Conservation (phyloP, 495 filamentous ascomycete species). For the Aspergillus egyptiacus region DNA sequence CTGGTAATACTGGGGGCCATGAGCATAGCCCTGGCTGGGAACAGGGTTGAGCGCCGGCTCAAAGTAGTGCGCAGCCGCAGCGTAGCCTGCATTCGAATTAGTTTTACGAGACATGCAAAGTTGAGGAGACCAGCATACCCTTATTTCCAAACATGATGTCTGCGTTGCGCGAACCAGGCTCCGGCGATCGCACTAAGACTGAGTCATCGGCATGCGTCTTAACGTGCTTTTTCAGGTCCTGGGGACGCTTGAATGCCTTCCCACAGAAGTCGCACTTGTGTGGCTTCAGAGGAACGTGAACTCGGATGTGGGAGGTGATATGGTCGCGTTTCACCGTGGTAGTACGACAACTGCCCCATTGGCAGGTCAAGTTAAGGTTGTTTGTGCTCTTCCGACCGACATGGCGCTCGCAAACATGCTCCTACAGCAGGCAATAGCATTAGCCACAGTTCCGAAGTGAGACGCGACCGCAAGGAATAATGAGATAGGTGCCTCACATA, state of each 20-base stretch:
- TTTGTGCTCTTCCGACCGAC: constrained; percentile 98
- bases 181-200: constrained; percentile 71
- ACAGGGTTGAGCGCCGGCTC: constrained; percentile 39
- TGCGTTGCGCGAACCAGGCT: constrained; percentile 49
- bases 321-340: constrained; percentile 99
- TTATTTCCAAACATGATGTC: constrained; percentile 49
- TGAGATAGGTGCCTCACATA: constrained; percentile 62
- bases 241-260: constrained; percentile 98
- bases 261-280: constrained; percentile 98
- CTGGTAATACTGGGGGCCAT: constrained; percentile 53
- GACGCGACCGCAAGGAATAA: constrained; percentile 8
- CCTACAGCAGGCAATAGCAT: constrained; percentile 47
- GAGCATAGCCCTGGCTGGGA: constrained; percentile 40
- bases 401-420: constrained; percentile 97
- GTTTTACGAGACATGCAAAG: neutral
- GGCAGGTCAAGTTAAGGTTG: constrained; percentile 94
- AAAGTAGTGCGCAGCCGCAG: constrained; percentile 40
- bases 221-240: constrained; percentile 99
- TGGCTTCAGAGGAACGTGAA: constrained; percentile 95
- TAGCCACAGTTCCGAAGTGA: constrained; percentile 3
- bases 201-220: constrained; percentile 99
- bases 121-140: constrained; percentile 19
- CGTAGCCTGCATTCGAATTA: constrained; percentile 24
- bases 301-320: constrained; percentile 98
- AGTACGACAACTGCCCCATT: constrained; percentile 93